Base-by-base conservation (phyloP, 2,329 filamentous ascomycete genomes). In the Helminthosporium solani region DNA sequence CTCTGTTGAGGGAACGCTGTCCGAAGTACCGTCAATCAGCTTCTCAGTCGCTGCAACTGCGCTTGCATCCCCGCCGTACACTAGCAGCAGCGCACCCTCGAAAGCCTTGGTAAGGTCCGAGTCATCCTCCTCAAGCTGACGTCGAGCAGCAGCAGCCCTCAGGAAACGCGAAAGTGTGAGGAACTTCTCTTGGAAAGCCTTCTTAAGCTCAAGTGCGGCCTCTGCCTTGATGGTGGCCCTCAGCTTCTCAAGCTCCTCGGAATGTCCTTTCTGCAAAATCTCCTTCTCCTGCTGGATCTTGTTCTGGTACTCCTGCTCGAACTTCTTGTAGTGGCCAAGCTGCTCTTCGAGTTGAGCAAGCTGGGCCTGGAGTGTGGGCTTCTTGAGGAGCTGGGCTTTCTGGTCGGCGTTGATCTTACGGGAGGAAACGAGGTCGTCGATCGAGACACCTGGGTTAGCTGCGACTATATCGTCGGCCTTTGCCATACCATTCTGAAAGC, bases 391-490 rank as follows among this genome's bases (percentile, higher is more conserved):
- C 68, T 89, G 84, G 9, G 85, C 82, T 72, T 86, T 89, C 72
- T 92, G 88, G 70, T 92, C 88, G 71, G 78, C 68, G 68, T 92
- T 92, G 79, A 92, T 88, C 66, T 89, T 83, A 70, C 82, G 86
- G 47, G 79, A 70, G 16, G 79, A 73, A 44, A 91, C 83, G 43
- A 92, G 79, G 35, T 91, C 82, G 46, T 91, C 87, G 42, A 91
- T 81, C 8, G 82, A 79, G 69, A 87, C 85, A 67, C 74, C 82
- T 49, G 83, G 77, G 73, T 91, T 82, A 67, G 88, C 83, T 53
- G 77, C 78, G 56, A 90, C 75, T 57, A 91, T 75, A 40, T 77
- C 63, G 58, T 90, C 86, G 64, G 86, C 85, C 74, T 88, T 90
- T 60, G 82, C 80, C 56, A 84, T 84, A 68, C 85, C 84, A 66